phyloP scores from a whole-genome alignment of 345 rosid species.

The Populus alba region DNA sequence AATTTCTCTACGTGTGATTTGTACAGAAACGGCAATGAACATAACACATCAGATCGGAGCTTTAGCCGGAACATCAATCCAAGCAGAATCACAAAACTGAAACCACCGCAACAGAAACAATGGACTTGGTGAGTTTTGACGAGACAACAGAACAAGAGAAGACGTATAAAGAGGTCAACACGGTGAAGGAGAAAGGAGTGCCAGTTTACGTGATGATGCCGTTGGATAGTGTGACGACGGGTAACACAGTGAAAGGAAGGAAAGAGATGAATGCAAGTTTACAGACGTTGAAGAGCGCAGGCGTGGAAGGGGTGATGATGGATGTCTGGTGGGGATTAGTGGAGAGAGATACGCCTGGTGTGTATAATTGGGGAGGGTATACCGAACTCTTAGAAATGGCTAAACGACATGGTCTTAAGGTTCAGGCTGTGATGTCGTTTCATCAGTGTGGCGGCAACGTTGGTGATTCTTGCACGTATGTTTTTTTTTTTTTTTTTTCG shows the following conservation, averaged over 20 bases:
- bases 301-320: conserved; percentile 93
- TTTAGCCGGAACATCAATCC: conserved; percentile 54
- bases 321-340: conserved; percentile 99
- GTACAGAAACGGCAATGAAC: conserved; percentile 57
- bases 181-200: conserved; percentile 45
- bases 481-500: background rate
- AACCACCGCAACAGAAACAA: conserved; percentile 22
- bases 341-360: conserved; percentile 78
- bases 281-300: conserved; percentile 91
- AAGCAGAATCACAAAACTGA: conserved; percentile 24
- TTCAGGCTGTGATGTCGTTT: conserved; percentile 97
- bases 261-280: conserved; percentile 96
- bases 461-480: conserved; percentile 89
- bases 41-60: conserved; percentile 64
- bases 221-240: conserved; percentile 82
- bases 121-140: conserved; percentile 18
- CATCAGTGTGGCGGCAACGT: conserved; percentile 99
- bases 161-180: conserved; percentile 30
- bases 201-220: conserved; percentile 99
- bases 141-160: conserved; percentile 26
- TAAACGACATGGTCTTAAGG: conserved; percentile 78
- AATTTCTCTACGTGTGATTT: background rate
- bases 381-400: conserved; percentile 88
- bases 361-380: conserved; percentile 95
- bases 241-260: conserved; percentile 69